Conservation (phyloP, 148 eudicot genomes). For the Arbutus unedo region DNA sequence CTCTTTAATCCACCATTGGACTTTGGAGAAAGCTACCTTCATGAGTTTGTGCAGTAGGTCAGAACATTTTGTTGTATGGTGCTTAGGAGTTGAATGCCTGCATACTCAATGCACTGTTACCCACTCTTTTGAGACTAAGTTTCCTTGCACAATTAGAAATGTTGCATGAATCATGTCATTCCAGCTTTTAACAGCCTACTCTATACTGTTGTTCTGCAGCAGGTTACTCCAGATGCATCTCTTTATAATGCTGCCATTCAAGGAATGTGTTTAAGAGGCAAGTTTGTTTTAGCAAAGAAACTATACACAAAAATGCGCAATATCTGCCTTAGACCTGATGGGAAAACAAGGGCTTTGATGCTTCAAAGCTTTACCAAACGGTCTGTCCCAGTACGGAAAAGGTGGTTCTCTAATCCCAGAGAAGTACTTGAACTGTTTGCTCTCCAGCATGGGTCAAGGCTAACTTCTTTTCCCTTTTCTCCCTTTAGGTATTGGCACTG, state of each 20-base stretch:
- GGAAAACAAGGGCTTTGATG: constrained; percentile 66
- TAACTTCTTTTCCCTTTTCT: not conserved
- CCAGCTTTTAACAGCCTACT: not conserved
- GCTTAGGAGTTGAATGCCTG: not conserved
- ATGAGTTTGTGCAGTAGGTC: not conserved
- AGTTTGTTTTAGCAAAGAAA: constrained; percentile 37
- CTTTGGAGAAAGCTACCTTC: not conserved
- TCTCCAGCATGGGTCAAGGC: not conserved
- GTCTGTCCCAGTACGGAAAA: constrained; percentile 1
- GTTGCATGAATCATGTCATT: not conserved
- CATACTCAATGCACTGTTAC: not conserved
- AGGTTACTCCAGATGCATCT: constrained; percentile 44
- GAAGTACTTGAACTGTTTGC: not conserved
- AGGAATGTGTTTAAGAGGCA: constrained; percentile 58
- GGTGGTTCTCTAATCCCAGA: constrained; percentile 5
- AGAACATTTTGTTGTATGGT: not conserved
- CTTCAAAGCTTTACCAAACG: constrained; percentile 41
- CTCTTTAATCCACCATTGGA: not conserved
- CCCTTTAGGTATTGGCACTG: not conserved
- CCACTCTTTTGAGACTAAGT: not conserved
- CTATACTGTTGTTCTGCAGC: constrained; percentile 21
- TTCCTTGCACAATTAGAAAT: not conserved
- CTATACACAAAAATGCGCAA: constrained; percentile 47
- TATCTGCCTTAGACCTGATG: constrained; percentile 47
- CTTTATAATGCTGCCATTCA: constrained; percentile 63